Base-by-base conservation (phyloP, 495 filamentous ascomycete genomes). In the Sabuloglossum arenarium region DNA sequence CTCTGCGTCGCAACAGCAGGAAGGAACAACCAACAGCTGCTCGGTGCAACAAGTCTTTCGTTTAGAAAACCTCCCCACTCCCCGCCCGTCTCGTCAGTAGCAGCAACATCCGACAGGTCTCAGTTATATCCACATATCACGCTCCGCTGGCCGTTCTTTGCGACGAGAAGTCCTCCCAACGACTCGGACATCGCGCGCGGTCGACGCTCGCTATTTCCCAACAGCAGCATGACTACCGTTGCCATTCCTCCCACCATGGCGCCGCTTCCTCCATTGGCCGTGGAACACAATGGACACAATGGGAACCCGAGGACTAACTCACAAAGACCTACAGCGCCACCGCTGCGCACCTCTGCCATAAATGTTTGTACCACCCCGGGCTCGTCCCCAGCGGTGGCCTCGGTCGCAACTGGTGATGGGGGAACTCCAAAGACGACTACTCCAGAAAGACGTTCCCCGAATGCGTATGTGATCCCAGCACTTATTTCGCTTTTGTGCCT, bases 381-480 rank as follows among this genome's bases (percentile, higher is more conserved):
- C 28, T 56, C 54, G 1, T 31, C 54, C 23, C 14, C 54, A 24
- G 31, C 42, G 14, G 61, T 65, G 59, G 63, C 69, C 39, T 64
- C 62, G 24, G 56, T 54, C 30, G 64, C 71, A 5, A 51, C 47
- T 3, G 66, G 65, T 37, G 71, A 74, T 67, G 73, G 61, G 11
- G 65, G 68, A 37, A 64, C 65, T 32, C 61, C 64, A 42, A 69
- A 67, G 54, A 72, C 67, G 51, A 67, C 69, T 4, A 71, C 73
- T 47, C 65, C 70, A 24, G 75, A 75, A 56, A 73, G 72, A 56
- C 68, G 67, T 39, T 76, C 72, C 24, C 72, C 75, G 6, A 72
- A 73, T 24, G 72, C 71, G 78, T 80, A 74, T 73, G 77, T 75
- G 57, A 45, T 27, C 21, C 4, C 54, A 14, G 12, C 16, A 16